These are phyloP conservation scores for Globisporangium nagaii DNA, from an alignment of 352 stramenopile genomes.

Conservation along the genomic window DNA sequence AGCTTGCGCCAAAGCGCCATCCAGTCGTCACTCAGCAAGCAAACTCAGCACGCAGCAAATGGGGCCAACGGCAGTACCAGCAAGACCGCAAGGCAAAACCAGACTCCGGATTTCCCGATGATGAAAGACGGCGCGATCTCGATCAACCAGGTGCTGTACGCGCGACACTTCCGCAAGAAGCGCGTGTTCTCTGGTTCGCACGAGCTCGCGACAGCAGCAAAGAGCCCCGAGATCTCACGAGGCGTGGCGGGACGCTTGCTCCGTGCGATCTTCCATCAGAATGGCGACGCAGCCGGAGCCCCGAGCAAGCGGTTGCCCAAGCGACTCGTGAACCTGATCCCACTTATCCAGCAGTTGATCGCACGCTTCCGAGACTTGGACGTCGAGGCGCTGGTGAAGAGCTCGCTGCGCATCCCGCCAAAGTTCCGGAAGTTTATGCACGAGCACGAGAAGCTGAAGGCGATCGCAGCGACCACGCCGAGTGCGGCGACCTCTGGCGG, in stretches of 20 bases:
- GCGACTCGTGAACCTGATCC: slow-evolving; percentile 54
- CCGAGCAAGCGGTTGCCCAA: slow-evolving; percentile 38
- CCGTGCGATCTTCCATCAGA: slow-evolving; percentile 32
- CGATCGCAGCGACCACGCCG: slow-evolving; percentile 6
- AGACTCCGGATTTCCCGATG: background rate
- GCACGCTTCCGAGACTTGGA: slow-evolving; percentile 27
- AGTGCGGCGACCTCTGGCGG: background rate
- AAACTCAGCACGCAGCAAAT: background rate
- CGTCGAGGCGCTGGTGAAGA: slow-evolving; percentile 24
- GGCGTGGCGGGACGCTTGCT: slow-evolving; percentile 39
- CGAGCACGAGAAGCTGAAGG: slow-evolving; percentile 27
- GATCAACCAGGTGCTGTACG: slow-evolving; percentile 67
- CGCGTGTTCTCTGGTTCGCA: slow-evolving; percentile 30
- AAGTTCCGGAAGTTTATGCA: slow-evolving; percentile 45
- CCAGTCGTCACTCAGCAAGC: background rate
- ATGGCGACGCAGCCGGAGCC: slow-evolving; percentile 11
- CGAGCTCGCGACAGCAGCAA: slow-evolving; percentile 24
- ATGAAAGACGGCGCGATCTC: slow-evolving; percentile 16
- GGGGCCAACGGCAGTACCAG: no score
- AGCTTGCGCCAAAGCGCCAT: slow-evolving; percentile 31
- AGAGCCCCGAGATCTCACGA: slow-evolving; percentile 23
- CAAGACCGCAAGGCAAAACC: background rate
- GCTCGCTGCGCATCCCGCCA: slow-evolving; percentile 25
- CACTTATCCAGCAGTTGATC: slow-evolving; percentile 45
- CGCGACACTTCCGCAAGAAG: slow-evolving; percentile 29